Evolutionary conservation across 2,329 filamentous ascomycete genomes (phyloP), one percentile per base, ranked within the genome.

Genomic region (Monosporascus sp.): DNA sequence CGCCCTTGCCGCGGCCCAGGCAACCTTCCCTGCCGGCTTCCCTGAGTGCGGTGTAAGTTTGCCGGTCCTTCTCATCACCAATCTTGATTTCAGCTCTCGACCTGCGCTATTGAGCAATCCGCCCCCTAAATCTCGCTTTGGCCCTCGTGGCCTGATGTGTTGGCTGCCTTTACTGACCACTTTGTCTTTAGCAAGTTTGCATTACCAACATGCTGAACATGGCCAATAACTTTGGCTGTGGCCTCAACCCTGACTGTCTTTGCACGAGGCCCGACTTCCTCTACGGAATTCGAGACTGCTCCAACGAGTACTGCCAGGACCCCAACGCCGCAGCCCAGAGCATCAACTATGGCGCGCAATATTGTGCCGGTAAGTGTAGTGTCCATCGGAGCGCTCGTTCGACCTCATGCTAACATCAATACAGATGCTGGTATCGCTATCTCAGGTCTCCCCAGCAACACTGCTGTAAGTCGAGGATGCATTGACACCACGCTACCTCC

Each of bases 1-100:
- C 58, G 68, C 72, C 48, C 63, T 72, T 41, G 72, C 64, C 56
- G 68, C 68, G 19, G 76, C 73, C 41, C 77, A 79, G 64, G 63
- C 70, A 56, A 50, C 70, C 47, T 61, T 65, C 52, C 68, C 68
- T 5, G 51, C 66, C 53, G 66, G 69, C 52, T 75, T 82, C 49
- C 73, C 78, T 37, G 53, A 64, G 19, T 84, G 81, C 61, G 79
- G 74, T 68, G 81, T 84, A 78, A 74, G 80, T 74, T 26, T n/a
- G 16, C 20, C 41, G 7, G 27, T 31, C 48, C 46, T 19, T 22
- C 14, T 27, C 54, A 50, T 31, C 44, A 24, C 52, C n/a, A 19
- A 17, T n/a, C n/a, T 26, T 26, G 5, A 8, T 26, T 27, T 22
- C 14, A 16, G 43, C 22, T 35, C 35, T 19, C 3, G 6, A 27